Percentiles rank a stretch among this genome's conserved stretches.
Conservation (phyloP, 2,329 filamentous ascomycete species). For the Talaromyces sp. region DNA sequence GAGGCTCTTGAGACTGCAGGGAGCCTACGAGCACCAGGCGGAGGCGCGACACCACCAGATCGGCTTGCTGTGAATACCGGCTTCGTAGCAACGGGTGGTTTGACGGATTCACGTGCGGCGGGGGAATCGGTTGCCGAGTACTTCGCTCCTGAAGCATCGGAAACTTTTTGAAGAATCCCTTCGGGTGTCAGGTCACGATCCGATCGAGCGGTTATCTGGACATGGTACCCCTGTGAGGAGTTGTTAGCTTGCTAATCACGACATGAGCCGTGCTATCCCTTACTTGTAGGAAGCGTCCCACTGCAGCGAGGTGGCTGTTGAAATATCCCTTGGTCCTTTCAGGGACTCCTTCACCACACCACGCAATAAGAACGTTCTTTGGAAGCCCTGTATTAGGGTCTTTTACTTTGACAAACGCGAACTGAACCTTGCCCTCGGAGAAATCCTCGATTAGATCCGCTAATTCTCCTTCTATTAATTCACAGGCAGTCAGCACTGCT, state of each 20-base stretch:
- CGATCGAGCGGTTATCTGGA: constrained; percentile 93
- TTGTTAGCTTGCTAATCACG: constrained; percentile 20
- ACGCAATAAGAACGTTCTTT: constrained; percentile 90
- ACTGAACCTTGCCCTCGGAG: constrained; percentile 93
- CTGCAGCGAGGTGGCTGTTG: constrained; percentile 84
- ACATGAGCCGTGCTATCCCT: not conserved
- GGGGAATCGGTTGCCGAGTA: constrained; percentile 66
- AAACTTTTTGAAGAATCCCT: constrained; percentile 85
- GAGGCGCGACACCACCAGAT: constrained; percentile 57
- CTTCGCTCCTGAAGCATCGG: constrained; percentile 90
- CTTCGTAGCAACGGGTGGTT: constrained; percentile 75
- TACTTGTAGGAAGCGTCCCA: constrained; percentile 85
- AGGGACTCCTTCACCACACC: constrained; percentile 97
- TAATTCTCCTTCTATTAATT: constrained; percentile 74
- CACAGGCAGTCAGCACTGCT: not conserved
- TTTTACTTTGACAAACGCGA: constrained; percentile 94
- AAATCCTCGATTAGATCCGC: constrained; percentile 90
- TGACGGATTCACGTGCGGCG: constrained; percentile 52
- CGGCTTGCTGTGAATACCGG: constrained; percentile 82
- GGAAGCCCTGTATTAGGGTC: constrained; percentile 87
- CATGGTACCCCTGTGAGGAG: constrained; percentile 72
- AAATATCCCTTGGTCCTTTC: constrained; percentile 98
- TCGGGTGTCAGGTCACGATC: constrained; percentile 85
- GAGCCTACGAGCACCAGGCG: constrained; percentile 61
- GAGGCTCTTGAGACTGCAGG: constrained; percentile 48